Percentiles rank a stretch among this genome's conserved stretches.
These are phyloP conservation scores for Fagopyrum tataricum DNA, from an alignment of 148 eudicot genomes.

Conservation along the genomic window DNA sequence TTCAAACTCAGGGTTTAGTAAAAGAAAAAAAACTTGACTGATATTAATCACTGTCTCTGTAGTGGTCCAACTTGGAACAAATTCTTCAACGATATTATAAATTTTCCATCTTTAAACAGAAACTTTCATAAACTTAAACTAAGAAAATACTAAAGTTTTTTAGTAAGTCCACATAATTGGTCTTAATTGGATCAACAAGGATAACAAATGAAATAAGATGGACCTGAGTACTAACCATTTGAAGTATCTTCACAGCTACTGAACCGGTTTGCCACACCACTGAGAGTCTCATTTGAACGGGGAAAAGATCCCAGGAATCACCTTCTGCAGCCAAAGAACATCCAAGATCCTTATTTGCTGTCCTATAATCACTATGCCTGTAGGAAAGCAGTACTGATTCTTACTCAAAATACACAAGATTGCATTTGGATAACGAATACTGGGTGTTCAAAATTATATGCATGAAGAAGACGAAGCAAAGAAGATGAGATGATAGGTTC, in stretches of 20 bases:
- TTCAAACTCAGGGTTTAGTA: not conserved
- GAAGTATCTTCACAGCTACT: slow-evolving; percentile 47
- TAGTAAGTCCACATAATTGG: not conserved
- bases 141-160: not conserved
- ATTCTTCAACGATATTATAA: not conserved
- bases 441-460: not conserved
- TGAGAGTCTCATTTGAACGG: slow-evolving; percentile 53
- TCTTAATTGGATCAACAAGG: not conserved
- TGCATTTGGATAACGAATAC: not conserved
- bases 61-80: not conserved
- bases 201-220: not conserved
- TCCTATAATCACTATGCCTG: slow-evolving; percentile 63
- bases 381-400: slow-evolving; percentile 25
- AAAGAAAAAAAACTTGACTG: not conserved
- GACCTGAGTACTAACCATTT: slow-evolving; percentile 33
- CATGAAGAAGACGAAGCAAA: not conserved
- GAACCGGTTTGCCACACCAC: slow-evolving; percentile 27
- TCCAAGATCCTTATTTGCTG: slow-evolving; percentile 31
- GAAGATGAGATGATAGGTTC: not conserved
- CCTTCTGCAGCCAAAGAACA: slow-evolving; percentile 36
- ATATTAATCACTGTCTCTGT: not conserved
- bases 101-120: not conserved
- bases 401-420: slow-evolving; percentile 14
- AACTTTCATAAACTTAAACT: not conserved
- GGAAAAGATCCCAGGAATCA: slow-evolving; percentile 36